Evolutionary conservation across 352 stramenopile genomes (phyloP).

Genomic region (Globisporangium echinulatum): DNA sequence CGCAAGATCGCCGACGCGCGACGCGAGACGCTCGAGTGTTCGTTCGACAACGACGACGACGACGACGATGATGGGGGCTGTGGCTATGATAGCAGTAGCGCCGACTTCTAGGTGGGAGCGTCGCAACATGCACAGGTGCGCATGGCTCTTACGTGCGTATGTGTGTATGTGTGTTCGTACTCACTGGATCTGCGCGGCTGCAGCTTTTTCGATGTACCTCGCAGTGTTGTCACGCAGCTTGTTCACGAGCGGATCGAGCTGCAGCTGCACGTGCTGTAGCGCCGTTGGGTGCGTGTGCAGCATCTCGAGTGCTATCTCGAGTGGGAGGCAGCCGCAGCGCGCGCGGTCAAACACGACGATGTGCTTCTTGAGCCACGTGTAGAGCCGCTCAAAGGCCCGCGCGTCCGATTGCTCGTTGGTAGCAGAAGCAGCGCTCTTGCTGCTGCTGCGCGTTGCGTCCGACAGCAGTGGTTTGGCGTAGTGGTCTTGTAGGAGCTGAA

Average conservation of each 20-base stretch:
- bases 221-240: slow-evolving; percentile 41
- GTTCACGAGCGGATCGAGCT: slow-evolving; percentile 32
- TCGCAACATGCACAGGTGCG: slow-evolving; percentile 2
- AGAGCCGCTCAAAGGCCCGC: slow-evolving; percentile 53
- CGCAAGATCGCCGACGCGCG: slow-evolving; percentile 23
- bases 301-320: slow-evolving; percentile 32
- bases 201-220: slow-evolving; percentile 34
- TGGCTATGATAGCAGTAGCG: background rate
- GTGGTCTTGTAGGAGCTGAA: slow-evolving; percentile 54
- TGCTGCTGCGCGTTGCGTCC: background rate
- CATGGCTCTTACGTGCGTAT: background rate
- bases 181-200: slow-evolving; percentile 16
- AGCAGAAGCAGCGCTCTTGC: background rate
- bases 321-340: slow-evolving; percentile 29
- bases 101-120: background rate
- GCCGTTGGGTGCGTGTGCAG: slow-evolving; percentile 34
- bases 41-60: slow-evolving; percentile 22
- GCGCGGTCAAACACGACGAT: slow-evolving; percentile 37
- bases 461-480: slow-evolving; percentile 9
- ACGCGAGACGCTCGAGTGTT: slow-evolving; percentile 25
- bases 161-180: too few species aligned
- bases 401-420: slow-evolving; percentile 18
- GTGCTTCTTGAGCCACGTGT: slow-evolving; percentile 74
- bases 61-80: background rate
- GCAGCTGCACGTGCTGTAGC: slow-evolving; percentile 37